Conservation (phyloP, 768 basidiomycete species). For the Termitomyces eurrhizus region DNA sequence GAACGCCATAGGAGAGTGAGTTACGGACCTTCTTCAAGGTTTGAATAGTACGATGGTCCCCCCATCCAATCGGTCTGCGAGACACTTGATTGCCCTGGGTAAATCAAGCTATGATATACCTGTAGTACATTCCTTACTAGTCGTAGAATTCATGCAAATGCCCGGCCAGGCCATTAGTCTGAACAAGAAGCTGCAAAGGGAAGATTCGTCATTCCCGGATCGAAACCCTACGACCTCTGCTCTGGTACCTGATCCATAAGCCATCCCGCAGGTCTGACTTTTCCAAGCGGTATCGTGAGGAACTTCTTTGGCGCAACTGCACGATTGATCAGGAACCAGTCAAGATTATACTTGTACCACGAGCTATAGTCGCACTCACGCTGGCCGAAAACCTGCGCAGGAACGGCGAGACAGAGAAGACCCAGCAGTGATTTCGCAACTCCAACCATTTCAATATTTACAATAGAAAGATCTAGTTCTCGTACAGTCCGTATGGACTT, state of each 20-base stretch:
- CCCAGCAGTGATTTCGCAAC: conserved; percentile 4
- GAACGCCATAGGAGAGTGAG: background rate
- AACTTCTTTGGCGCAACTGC: conserved; percentile 41
- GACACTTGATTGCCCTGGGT: conserved; percentile 21
- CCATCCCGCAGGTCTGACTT: conserved; percentile 38
- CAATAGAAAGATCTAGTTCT: background rate
- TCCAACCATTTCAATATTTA: background rate
- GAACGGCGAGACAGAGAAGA: conserved; percentile 8
- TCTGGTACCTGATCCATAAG: conserved; percentile 35
- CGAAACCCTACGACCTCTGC: background rate
- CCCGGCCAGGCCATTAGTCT: conserved; percentile 40
- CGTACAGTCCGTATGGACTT: background rate
- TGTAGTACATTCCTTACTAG: conserved; percentile 4
- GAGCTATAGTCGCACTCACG: conserved; percentile 18
- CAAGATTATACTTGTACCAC: background rate
- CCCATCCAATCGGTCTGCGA: conserved; percentile 40
- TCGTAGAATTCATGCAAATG: conserved; percentile 37
- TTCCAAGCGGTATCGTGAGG: conserved; percentile 35
- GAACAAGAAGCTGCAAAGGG: conserved; percentile 32
- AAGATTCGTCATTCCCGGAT: background rate
- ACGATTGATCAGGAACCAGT: background rate
- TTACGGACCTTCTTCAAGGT: conserved; percentile 36
- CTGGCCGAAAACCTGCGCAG: conserved; percentile 16
- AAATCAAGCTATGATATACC: background rate
- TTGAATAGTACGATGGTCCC: conserved; percentile 36